These are phyloP conservation scores for Metschnikowia baotianmanensis DNA, from an alignment of 805 yeast species.

Conservation along the genomic window DNA sequence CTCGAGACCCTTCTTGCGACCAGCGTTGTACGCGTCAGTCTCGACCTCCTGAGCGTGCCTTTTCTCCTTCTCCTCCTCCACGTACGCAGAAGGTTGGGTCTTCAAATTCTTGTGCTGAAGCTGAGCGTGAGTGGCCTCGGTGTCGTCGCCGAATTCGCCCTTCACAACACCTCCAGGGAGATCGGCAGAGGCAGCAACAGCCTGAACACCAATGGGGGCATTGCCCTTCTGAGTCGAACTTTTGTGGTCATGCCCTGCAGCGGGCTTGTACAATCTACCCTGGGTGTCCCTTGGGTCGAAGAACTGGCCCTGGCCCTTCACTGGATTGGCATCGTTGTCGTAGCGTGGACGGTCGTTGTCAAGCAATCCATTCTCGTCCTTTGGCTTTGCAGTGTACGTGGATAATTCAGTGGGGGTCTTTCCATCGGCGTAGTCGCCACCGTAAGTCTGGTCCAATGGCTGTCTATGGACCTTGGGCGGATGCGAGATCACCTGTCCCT, in stretches of 20 bases:
- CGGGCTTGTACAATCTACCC: constrained; percentile 26
- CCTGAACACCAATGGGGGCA: constrained; percentile 12
- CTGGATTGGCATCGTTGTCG: constrained; percentile 28
- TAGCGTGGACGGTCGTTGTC: constrained; percentile 28
- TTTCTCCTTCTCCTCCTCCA: constrained; percentile 14
- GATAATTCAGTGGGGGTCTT: constrained; percentile 30
- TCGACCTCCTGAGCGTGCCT: constrained; percentile 14
- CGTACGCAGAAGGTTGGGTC: constrained; percentile 23
- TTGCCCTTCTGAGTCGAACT: not conserved
- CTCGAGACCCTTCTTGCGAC: constrained; percentile 16
- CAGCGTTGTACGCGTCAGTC: constrained; percentile 20
- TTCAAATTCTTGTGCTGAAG: constrained; percentile 21
- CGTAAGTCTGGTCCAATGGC: constrained; percentile 28
- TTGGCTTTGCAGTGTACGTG: constrained; percentile 1
- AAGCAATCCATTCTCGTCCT: constrained; percentile 8
- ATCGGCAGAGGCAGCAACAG: constrained; percentile 12
- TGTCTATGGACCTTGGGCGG: constrained; percentile 30
- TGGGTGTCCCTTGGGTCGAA: constrained; percentile 38
- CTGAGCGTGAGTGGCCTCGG: constrained; percentile 28
- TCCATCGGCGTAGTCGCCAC: constrained; percentile 35
- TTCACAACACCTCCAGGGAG: constrained; percentile 16
- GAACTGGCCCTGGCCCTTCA: constrained; percentile 31
- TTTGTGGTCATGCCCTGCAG: not conserved
- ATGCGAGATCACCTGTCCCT: constrained; percentile 28
- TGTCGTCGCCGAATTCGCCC: constrained; percentile 13